phyloP scores from a whole-genome alignment of 345 rosid genomes.

The Boechera stricta region DNA sequence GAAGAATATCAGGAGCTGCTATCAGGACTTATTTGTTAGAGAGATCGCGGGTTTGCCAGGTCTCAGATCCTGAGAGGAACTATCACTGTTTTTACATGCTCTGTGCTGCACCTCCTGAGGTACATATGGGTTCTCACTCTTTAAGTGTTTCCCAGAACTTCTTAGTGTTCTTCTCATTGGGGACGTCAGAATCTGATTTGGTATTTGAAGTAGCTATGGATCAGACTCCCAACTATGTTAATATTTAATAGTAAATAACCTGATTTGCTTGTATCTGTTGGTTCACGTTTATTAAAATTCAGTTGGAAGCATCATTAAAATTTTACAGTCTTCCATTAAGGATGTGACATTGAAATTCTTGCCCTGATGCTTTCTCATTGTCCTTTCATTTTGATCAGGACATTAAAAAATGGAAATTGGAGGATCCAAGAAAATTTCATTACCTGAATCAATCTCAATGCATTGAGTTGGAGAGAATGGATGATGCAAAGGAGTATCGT shows the following conservation, averaged over 20 bases:
- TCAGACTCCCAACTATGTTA: constrained; percentile 28
- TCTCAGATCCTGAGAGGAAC: constrained; percentile 97
- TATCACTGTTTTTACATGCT: constrained; percentile 99
- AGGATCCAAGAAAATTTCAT: constrained; percentile 82
- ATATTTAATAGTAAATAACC: constrained; percentile 7
- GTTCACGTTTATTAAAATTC: constrained; percentile 18
- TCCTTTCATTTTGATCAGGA: constrained; percentile 56
- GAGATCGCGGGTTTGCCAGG: constrained; percentile 99
- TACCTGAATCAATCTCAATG: constrained; percentile 93
- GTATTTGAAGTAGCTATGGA: constrained; percentile 25
- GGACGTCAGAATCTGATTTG: background rate
- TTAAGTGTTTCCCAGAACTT: constrained; percentile 13
- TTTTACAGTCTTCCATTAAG: constrained; percentile 32
- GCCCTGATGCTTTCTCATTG: background rate
- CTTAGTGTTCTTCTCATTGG: background rate
- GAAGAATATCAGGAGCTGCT: constrained; percentile 98
- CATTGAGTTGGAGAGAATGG: constrained; percentile 78
- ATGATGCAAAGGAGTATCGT: constrained; percentile 82
- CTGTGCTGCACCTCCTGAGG: constrained; percentile 97
- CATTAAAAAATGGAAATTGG: constrained; percentile 71
- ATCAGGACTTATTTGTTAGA: constrained; percentile 94
- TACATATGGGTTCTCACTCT: constrained; percentile 36
- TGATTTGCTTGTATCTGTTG: constrained; percentile 17
- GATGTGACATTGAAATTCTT: background rate
- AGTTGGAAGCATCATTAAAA: constrained; percentile 7